Evolutionary conservation across 2,329 filamentous ascomycete genomes (phyloP).

Genomic region (Canariomyces notabilis): DNA sequence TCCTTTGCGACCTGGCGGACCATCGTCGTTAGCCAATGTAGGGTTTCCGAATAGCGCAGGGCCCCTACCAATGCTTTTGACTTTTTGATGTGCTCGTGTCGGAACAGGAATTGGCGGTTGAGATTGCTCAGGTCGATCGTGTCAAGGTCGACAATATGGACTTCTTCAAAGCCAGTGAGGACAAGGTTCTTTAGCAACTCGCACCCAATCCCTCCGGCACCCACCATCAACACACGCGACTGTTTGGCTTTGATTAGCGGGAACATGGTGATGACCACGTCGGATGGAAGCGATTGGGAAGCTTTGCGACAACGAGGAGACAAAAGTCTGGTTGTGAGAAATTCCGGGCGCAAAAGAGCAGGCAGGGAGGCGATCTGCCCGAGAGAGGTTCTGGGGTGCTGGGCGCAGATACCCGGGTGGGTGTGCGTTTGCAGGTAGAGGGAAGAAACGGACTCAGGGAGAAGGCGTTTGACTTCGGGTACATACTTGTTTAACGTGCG

Average conservation of each 20-base stretch:
- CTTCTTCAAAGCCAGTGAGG: conserved; percentile 83
- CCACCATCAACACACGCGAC: conserved; percentile 88
- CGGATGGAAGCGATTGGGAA: conserved; percentile 3
- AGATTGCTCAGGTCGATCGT: conserved; percentile 97
- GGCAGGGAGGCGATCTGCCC: no score
- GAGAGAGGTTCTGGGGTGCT: not conserved
- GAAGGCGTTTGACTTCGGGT: not conserved
- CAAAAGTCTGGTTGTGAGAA: not conserved
- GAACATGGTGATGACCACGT: conserved; percentile 9
- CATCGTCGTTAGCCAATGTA: conserved; percentile 7
- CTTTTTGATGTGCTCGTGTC: conserved; percentile 96
- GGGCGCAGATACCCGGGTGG: not conserved
- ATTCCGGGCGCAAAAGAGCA: not conserved
- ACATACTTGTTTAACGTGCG: conserved; percentile 63
- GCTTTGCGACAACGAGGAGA: not conserved
- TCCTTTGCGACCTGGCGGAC: conserved; percentile 75
- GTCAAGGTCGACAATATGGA: conserved; percentile 94
- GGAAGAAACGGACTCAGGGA: not conserved
- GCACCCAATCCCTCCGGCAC: conserved; percentile 94
- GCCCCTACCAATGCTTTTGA: conserved; percentile 77
- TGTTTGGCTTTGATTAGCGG: conserved; percentile 41
- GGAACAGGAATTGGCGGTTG: conserved; percentile 95
- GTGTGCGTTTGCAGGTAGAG: not conserved
- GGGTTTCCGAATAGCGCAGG: not conserved
- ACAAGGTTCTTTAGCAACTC: conserved; percentile 96